Percentiles rank a stretch among this genome's conserved stretches.
Conservation (phyloP, 2,329 filamentous ascomycete genomes). For the Monosporascus sp. region DNA sequence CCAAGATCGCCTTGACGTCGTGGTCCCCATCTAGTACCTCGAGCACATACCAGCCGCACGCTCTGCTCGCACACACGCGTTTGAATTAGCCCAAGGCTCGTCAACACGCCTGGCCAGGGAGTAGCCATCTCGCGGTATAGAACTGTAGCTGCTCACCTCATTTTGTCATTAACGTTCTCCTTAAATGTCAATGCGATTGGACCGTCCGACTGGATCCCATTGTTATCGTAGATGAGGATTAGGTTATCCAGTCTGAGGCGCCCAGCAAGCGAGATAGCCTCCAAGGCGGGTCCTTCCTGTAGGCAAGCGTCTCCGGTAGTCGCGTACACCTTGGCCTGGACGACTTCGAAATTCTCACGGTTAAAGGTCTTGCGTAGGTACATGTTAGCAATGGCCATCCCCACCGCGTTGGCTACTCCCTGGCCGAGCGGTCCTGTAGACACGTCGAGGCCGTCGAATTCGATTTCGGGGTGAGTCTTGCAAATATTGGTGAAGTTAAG, state of each 20-base stretch:
- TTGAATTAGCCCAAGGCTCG: no score
- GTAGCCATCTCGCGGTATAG: no score
- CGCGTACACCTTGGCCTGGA: slow-evolving; percentile 46
- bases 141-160: no score
- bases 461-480: slow-evolving; percentile 27
- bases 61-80: no score
- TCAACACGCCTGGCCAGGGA: no score
- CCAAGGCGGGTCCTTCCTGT: slow-evolving; percentile 49
- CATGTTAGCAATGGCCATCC: slow-evolving; percentile 49
- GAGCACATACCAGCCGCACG: slow-evolving; percentile 49
- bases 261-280: slow-evolving; percentile 48
- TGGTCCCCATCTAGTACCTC: slow-evolving; percentile 44
- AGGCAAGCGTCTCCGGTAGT: slow-evolving; percentile 51
- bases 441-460: slow-evolving; percentile 49
- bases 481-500: background rate
- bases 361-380: slow-evolving; percentile 47
- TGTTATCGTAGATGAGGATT: slow-evolving; percentile 52
- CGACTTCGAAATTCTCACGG: slow-evolving; percentile 38
- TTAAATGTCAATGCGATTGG: slow-evolving; percentile 32
- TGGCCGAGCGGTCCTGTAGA: slow-evolving; percentile 53
- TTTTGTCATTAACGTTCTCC: slow-evolving; percentile 50
- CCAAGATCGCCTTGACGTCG: slow-evolving; percentile 39
- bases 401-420: slow-evolving; percentile 51
- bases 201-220: slow-evolving; percentile 52
- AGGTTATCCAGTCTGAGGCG: slow-evolving; percentile 47